Percentiles rank a stretch among this genome's conserved stretches.
phyloP scores from a whole-genome alignment of 352 stramenopile species.

The Phytopythium chamaehyphon region DNA sequence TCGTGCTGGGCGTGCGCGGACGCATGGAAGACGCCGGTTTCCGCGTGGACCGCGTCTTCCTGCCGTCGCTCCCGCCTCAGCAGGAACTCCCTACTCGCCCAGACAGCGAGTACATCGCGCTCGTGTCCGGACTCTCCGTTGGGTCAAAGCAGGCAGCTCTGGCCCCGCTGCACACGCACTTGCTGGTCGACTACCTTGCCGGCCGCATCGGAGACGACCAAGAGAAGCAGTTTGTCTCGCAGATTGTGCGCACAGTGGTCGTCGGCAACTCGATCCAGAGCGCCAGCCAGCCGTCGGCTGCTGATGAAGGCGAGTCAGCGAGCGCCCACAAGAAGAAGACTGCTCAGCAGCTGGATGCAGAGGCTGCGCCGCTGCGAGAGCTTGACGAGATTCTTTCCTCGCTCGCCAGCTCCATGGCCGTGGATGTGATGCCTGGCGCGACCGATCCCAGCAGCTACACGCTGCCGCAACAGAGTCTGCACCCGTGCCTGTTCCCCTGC shows the following conservation, averaged over 20 bases:
- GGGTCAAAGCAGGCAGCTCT: conserved; percentile 15
- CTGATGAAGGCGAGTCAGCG: conserved; percentile 11
- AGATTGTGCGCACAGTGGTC: conserved; percentile 75
- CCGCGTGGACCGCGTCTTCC: conserved; percentile 52
- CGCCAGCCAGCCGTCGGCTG: background rate
- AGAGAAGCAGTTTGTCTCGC: conserved; percentile 54
- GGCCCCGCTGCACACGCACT: conserved; percentile 46
- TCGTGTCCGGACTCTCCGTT: conserved; percentile 57
- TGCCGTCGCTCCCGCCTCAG: conserved; percentile 50
- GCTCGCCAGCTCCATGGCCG: conserved; percentile 74
- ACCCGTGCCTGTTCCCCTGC: conserved; percentile 90
- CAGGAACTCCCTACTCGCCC: conserved; percentile 32
- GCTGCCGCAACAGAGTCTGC: conserved; percentile 94
- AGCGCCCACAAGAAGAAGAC: conserved; percentile 41
- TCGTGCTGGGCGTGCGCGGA: conserved; percentile 69
- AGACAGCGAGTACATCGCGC: conserved; percentile 58
- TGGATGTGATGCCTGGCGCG: conserved; percentile 90
- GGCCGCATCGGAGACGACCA: conserved; percentile 50
- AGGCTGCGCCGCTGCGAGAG: conserved; percentile 57
- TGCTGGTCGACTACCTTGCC: conserved; percentile 77
- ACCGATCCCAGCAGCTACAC: conserved; percentile 87
- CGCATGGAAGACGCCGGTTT: conserved; percentile 52
- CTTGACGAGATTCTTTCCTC: conserved; percentile 71
- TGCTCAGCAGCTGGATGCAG: conserved; percentile 29
- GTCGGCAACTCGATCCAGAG: conserved; percentile 52